Percentiles rank a stretch among this genome's conserved stretches.
These are phyloP conservation scores for Erucastrum elatum DNA, from an alignment of 345 rosid species.

Conservation along the genomic window DNA sequence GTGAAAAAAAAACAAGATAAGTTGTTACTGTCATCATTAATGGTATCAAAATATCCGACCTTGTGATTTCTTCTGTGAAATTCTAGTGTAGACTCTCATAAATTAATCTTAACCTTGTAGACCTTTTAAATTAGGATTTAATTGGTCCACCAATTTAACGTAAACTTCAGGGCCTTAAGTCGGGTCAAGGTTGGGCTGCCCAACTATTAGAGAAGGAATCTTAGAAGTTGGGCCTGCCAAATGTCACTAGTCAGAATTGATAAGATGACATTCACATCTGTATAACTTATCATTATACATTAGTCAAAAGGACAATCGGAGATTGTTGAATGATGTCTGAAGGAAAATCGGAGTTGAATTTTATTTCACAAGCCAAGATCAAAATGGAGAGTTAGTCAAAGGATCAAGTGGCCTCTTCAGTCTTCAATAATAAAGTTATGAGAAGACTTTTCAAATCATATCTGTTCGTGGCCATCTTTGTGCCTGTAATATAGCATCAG, in stretches of 20 bases:
- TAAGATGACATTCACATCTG: background rate
- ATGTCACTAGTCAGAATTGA: background rate
- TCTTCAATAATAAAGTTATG: too few species aligned
- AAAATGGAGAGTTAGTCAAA: background rate
- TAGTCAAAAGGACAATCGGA: background rate
- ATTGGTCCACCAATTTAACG: background rate
- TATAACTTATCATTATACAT: background rate
- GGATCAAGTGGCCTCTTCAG: background rate
- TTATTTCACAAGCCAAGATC: background rate
- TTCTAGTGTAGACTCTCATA: background rate
- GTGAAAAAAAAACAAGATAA: background rate
- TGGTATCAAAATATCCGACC: background rate
- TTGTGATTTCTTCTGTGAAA: background rate
- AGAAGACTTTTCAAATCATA: background rate
- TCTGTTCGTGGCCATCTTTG: background rate
- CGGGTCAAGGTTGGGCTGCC: slow-evolving; percentile 16
- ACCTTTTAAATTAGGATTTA: background rate
- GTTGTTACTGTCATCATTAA: background rate
- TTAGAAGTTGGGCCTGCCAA: background rate
- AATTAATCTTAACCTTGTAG: too few species aligned
- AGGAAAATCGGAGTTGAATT: too few species aligned
- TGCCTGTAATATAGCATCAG: background rate
- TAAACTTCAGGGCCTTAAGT: background rate
- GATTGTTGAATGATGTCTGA: background rate
- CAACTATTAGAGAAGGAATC: background rate